Conservation (phyloP, 2,329 filamentous ascomycete species). For the Fusarium falciforme region DNA sequence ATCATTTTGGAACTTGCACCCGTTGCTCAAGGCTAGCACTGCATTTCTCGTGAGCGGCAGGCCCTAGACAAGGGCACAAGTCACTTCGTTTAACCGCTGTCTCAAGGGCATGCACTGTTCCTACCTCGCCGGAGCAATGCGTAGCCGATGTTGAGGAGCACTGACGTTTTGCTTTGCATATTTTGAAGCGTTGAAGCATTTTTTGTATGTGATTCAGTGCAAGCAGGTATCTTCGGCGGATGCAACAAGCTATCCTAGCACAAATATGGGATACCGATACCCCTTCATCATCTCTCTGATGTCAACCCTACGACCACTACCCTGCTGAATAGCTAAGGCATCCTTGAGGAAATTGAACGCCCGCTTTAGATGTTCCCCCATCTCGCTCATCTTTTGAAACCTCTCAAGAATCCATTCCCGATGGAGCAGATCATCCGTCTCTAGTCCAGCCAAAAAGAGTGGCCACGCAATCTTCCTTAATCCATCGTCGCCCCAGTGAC, state of each 20-base stretch:
- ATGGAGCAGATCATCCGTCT: constrained; percentile 47
- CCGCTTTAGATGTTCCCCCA: constrained; percentile 44
- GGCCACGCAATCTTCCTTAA: constrained; percentile 48
- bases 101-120: too few species aligned
- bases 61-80: too few species aligned
- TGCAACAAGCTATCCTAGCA: not conserved
- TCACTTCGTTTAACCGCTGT: too few species aligned
- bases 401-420: constrained; percentile 49
- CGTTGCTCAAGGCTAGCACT: too few species aligned
- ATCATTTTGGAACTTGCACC: too few species aligned
- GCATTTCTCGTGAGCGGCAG: too few species aligned
- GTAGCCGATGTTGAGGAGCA: too few species aligned
- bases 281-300: not conserved
- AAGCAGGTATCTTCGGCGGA: too few species aligned
- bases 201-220: too few species aligned
- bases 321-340: not conserved
- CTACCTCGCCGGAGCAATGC: too few species aligned
- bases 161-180: too few species aligned
- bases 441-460: constrained; percentile 48
- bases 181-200: too few species aligned
- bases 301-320: not conserved
- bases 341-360: not conserved
- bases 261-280: not conserved
- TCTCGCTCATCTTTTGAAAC: constrained; percentile 44
- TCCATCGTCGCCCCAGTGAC: constrained; percentile 45